Base-by-base conservation (phyloP, 441 rosid species). In the Populus hybrid region DNA sequence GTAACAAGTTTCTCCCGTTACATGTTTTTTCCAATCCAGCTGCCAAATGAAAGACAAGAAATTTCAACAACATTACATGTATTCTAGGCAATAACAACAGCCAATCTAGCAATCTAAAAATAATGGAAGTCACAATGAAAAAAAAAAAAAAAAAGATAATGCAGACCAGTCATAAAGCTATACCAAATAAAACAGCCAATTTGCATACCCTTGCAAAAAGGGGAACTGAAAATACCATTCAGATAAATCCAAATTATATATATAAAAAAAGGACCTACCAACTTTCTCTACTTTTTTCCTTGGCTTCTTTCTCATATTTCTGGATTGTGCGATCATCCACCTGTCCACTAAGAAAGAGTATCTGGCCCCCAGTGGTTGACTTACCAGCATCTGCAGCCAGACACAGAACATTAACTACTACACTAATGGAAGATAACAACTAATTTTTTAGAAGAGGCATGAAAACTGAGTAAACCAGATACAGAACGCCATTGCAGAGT, bases 241-340 rank as follows among this genome's bases (percentile, higher is more conserved):
- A 26, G 36, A 72, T 77, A 29, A 28, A 18, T n/a, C 21, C 38
- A 71, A 24, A 7, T 33, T 16, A 69, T 2, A 1, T 50, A n/a
- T 73, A 76, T 18, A 79, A 73, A 73, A 61, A 73, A 67, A 36
- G 26, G 69, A 68, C 89, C 79, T 81, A 93, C 99, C 99, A 94
- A 83, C 98, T 96, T 87, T 94, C 99, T 87, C 98, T 94, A 85
- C 97, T 93, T 89, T 94, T 97, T 11, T 93, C 98, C 88, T 94
- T 97, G 61, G 99, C 98, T 84, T 97, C 99, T 82, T 90, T 97
- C 89, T 97, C 99, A 82, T 94, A 94, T 78, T 97, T 94, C 77
- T 97, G 98, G 78, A 97, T 94, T 59, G 97, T 93, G 74, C 98
- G 93, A 78, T 97, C 98, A 79, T 97, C 99, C 9, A 97, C 98